These are phyloP conservation scores for Zizania latifolia DNA, from an alignment of 176 grass and related monocot genomes.

Conservation along the genomic window DNA sequence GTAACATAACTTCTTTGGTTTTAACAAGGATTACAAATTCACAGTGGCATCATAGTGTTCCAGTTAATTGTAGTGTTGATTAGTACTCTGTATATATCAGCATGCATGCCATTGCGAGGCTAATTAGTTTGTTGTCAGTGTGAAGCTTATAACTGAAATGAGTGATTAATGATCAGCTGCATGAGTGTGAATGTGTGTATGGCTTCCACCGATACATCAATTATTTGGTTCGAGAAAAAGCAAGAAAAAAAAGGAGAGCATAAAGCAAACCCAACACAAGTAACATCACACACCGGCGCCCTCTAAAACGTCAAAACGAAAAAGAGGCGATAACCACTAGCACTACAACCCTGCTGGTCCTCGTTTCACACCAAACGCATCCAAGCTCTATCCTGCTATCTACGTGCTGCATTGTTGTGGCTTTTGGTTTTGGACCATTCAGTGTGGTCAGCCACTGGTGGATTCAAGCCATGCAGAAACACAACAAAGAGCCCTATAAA, in stretches of 20 bases:
- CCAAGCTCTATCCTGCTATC: neutral
- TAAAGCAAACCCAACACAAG: slow-evolving; percentile 13
- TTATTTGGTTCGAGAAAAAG: neutral
- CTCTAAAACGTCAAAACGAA: slow-evolving; percentile 1
- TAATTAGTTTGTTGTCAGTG: neutral
- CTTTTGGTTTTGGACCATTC: neutral
- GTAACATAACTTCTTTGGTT: neutral
- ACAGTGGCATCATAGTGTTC: neutral
- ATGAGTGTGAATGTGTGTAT: neutral
- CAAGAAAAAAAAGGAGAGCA: neutral
- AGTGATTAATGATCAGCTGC: neutral
- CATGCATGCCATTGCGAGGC: neutral
- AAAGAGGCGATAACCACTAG: slow-evolving; percentile 18
- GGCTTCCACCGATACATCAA: neutral
- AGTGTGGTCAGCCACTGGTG: neutral
- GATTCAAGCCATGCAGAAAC: slow-evolving; percentile 1
- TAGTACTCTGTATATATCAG: neutral
- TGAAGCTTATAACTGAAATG: neutral
- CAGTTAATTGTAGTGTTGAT: too few relatives aligned
- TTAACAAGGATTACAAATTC: neutral
- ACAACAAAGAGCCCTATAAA: neutral
- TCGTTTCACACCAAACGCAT: slow-evolving; percentile 19
- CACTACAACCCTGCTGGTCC: slow-evolving; percentile 10
- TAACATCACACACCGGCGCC: slow-evolving; percentile 15
- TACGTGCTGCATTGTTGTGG: neutral